Evolutionary conservation across 139 green algal species (phyloP).

Genomic region (Chlorella sp.): DNA sequence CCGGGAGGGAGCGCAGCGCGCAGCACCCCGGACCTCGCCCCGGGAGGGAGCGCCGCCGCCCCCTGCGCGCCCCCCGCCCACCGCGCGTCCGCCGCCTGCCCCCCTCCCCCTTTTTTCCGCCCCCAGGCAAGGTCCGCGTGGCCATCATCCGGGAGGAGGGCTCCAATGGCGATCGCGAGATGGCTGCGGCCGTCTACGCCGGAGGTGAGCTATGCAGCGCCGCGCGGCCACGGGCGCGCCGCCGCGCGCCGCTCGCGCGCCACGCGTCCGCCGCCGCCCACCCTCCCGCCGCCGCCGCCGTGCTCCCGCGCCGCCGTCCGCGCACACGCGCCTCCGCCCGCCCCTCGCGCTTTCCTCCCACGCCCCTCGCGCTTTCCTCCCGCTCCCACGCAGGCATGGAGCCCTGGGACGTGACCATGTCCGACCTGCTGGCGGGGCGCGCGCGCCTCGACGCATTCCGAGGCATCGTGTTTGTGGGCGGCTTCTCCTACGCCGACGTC

Average conservation of each 20-base stretch:
- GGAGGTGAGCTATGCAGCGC: no score
- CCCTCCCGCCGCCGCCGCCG: no score
- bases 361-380: no score
- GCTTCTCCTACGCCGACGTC: slow-evolving; percentile 94
- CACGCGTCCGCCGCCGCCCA: no score
- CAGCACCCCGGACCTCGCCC: not conserved
- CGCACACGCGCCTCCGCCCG: no score
- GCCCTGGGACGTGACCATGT: slow-evolving; percentile 98
- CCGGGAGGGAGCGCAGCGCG: not conserved
- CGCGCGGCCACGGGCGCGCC: no score
- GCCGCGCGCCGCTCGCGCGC: no score
- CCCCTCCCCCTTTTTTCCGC: not conserved
- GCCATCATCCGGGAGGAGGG: slow-evolving; percentile 97
- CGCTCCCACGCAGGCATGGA: slow-evolving; percentile 94
- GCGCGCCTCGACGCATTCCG: slow-evolving; percentile 82
- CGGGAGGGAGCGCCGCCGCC: not conserved
- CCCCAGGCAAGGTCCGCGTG: slow-evolving; percentile 62
- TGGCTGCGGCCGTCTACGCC: slow-evolving; percentile 85
- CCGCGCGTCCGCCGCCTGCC: not conserved
- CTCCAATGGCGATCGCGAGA: slow-evolving; percentile 97
- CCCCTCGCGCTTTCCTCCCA: no score
- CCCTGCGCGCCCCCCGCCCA: not conserved
- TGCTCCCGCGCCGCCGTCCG: no score
- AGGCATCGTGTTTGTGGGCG: slow-evolving; percentile 87
- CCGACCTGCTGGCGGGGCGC: slow-evolving; percentile 85